A percentile compares a stretch with the other conserved stretches of the same genome.
These are phyloP conservation scores for Cladophialophora immunda DNA, from an alignment of 2,329 filamentous ascomycete genomes.

Conservation along the genomic window DNA sequence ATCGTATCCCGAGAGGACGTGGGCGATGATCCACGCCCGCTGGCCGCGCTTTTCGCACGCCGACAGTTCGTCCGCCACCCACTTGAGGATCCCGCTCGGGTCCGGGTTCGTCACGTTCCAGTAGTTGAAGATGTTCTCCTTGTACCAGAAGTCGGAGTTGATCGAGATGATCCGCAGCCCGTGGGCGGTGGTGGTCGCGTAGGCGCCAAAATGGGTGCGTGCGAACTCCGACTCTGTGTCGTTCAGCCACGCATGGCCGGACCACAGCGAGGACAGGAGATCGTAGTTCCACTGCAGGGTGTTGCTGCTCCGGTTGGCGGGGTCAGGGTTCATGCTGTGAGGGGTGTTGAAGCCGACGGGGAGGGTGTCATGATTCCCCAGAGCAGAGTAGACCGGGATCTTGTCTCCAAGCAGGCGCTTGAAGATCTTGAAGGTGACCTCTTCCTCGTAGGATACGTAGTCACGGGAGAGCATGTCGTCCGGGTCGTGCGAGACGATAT, in stretches of 20 bases:
- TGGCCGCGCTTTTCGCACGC: constrained; percentile 40
- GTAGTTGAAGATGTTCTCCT: constrained; percentile 42
- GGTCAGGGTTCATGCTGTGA: constrained; percentile 36
- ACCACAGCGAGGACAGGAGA: constrained; percentile 40
- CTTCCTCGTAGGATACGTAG: constrained; percentile 44
- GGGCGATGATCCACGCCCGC: constrained; percentile 43
- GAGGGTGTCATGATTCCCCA: constrained; percentile 44
- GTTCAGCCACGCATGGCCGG: constrained; percentile 42
- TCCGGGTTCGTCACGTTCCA: constrained; percentile 43
- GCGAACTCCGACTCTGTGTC: constrained; percentile 38
- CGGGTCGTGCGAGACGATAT: constrained; percentile 45
- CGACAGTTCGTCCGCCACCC: constrained; percentile 41
- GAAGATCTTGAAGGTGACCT: constrained; percentile 41
- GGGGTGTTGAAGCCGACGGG: constrained; percentile 40
- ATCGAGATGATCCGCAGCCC: constrained; percentile 43
- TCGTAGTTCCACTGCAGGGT: constrained; percentile 42
- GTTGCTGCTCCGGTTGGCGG: constrained; percentile 32
- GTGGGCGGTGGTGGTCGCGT: constrained; percentile 41
- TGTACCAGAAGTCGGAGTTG: constrained; percentile 45
- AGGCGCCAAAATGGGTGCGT: constrained; percentile 41
- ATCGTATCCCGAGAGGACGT: constrained; percentile 42
- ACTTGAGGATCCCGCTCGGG: constrained; percentile 38
- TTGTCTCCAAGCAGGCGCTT: constrained; percentile 41
- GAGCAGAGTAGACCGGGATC: constrained; percentile 42
- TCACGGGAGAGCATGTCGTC: constrained; percentile 42